phyloP scores from a whole-genome alignment of 1,284 basidiomycete genomes.

The Phlebopus sp. region DNA sequence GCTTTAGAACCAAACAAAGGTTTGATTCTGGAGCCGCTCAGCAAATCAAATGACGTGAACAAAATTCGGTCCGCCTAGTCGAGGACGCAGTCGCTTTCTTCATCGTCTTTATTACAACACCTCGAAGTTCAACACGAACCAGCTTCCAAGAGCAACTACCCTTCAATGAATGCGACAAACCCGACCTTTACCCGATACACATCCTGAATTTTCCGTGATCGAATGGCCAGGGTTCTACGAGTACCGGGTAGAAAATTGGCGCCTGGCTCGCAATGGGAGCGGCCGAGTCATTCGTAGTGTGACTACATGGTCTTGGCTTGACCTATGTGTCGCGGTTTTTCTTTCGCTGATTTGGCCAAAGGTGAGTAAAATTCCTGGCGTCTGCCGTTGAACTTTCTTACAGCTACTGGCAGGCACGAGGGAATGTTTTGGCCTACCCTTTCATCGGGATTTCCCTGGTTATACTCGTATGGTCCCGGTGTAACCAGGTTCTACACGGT shows the following conservation, averaged over 20 bases:
- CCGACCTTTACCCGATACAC: constrained; percentile 43
- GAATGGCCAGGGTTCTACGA: constrained; percentile 46
- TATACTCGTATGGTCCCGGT: constrained; percentile 34
- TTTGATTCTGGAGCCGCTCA: too few relatives aligned
- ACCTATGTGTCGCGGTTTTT: constrained; percentile 34
- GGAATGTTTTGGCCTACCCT: neutral
- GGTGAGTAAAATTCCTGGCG: constrained; percentile 27
- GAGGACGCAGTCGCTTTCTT: too few relatives aligned
- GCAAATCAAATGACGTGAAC: too few relatives aligned
- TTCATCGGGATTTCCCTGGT: constrained; percentile 15
- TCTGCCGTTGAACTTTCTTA: neutral
- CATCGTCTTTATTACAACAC: too few relatives aligned
- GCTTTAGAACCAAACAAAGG: too few relatives aligned
- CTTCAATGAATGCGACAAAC: constrained; percentile 40
- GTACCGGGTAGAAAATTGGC: constrained; percentile 53
- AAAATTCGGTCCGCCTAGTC: too few relatives aligned
- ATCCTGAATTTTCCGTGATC: constrained; percentile 54
- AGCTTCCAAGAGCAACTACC: neutral
- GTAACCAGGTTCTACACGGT: constrained; percentile 55
- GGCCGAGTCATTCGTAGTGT: constrained; percentile 31
- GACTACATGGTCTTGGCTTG: constrained; percentile 35
- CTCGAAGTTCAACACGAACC: too few relatives aligned
- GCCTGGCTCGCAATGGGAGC: constrained; percentile 39
- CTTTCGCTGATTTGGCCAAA: constrained; percentile 37
- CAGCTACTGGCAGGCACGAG: neutral